Percentiles rank a stretch among this genome's conserved stretches.
Evolutionary conservation across 2,329 filamentous ascomycete species (phyloP).

Genomic region (Didymella pomorum): DNA sequence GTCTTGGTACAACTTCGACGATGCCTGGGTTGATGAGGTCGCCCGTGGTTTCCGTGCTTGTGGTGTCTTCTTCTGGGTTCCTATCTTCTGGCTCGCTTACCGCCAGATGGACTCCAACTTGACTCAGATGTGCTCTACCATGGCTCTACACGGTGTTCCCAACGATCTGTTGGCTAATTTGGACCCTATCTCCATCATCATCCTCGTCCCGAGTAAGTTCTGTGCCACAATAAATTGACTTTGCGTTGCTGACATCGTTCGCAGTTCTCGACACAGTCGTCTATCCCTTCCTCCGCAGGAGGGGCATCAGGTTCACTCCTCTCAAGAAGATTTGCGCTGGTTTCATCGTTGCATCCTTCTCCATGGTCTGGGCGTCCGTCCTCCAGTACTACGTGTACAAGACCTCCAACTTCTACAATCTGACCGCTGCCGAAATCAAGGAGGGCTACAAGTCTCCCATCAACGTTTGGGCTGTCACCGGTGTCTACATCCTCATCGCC

Average conservation of each 20-base stretch:
- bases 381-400: constrained; percentile 68
- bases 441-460: constrained; percentile 54
- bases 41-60: constrained; percentile 63
- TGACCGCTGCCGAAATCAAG: constrained; percentile 16
- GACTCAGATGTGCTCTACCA: constrained; percentile 69
- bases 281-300: constrained; percentile 72
- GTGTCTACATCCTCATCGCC: constrained; percentile 63
- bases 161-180: constrained; percentile 82
- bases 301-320: constrained; percentile 72
- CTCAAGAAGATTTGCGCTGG: constrained; percentile 78
- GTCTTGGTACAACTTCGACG: constrained; percentile 79
- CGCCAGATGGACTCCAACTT: constrained; percentile 73
- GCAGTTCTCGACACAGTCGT: constrained; percentile 68
- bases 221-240: constrained; percentile 64
- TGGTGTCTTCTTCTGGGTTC: constrained; percentile 65
- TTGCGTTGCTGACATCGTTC: constrained; percentile 57
- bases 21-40: constrained; percentile 83
- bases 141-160: constrained; percentile 74
- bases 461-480: constrained; percentile 63
- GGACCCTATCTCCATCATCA: constrained; percentile 76
- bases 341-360: constrained; percentile 70
- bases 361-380: constrained; percentile 66
- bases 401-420: constrained; percentile 58
- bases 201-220: constrained; percentile 68
- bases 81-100: constrained; percentile 72